Evolutionary conservation across 2,329 filamentous ascomycete species (phyloP), one percentile per base, ranked within the genome.

Genomic region (Metarhizium album): DNA sequence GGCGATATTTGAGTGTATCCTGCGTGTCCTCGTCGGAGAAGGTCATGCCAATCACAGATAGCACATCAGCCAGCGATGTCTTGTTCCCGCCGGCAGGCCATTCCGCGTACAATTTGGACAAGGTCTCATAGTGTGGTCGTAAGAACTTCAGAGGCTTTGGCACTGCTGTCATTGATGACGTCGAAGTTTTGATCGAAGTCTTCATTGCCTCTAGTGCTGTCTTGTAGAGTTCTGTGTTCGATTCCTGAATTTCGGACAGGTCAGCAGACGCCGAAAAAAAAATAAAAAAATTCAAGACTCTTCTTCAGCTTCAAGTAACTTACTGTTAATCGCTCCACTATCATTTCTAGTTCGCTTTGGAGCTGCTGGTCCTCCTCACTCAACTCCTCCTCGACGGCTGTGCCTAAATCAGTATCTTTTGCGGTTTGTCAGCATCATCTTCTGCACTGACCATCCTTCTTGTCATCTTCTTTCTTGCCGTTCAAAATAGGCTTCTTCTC

Each of bases 131-230:
- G 70, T 98, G 91, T 59, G 91, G 93, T 74, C 93, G 83, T 57
- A 98, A 80, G 69, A 98, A 98, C 72, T 98, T 98, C 62, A 98
- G 79, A 33, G 93, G 93, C 73, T 98, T 98, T 23, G 94, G 93
- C 55, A 98, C 93, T 53, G 93, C 93, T 46, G 93, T 98, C 93
- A 98, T 98, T 45, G 94, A 98, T 53, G 90, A 97, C 58, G 93
- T 98, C 53, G 93, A 95, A 51, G 93, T 98, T 76, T 96, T 97
- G 77, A 98, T 98, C 66, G 89, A 94, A 63, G 84, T 89, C 76
- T 96, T 97, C 82, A 98, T 96, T 59, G 90, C 86, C 70, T 97
- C 90, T 59, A 98, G 76, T 50, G 93, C 87, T 53, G 90, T 82
- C 68, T 90, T 91, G 75, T 97, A 96, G 59, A 97, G 85, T 53